Evolutionary conservation across 495 filamentous ascomycete genomes (phyloP).

Genomic region (Annulohypoxylon moriforme): DNA sequence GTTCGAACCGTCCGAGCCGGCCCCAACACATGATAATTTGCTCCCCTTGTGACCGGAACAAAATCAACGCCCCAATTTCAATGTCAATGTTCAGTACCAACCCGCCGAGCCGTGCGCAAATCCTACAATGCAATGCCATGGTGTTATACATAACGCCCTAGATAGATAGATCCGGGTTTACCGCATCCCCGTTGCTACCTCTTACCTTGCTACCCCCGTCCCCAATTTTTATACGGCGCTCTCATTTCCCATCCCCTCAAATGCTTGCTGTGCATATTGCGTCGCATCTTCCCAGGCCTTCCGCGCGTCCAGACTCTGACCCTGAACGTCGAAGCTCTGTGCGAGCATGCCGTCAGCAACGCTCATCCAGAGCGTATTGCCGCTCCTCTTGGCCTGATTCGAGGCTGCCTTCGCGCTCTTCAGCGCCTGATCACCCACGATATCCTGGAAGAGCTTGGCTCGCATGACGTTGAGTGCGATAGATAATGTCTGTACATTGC

Average conservation of each 20-base stretch:
- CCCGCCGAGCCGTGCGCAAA: conserved; percentile 27
- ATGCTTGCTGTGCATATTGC: conserved; percentile 42
- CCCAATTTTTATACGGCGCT: conserved; percentile 5
- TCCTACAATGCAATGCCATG: conserved; percentile 44
- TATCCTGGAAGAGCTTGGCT: conserved; percentile 82
- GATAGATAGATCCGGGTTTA: conserved; percentile 37
- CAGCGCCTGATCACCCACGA: conserved; percentile 89
- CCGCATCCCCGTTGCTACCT: conserved; percentile 26
- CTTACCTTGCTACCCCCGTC: neutral
- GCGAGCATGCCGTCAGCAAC: conserved; percentile 84
- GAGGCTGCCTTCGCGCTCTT: conserved; percentile 83
- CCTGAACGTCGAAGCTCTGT: conserved; percentile 77
- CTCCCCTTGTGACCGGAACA: conserved; percentile 34
- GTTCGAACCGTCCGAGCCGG: conserved; percentile 25
- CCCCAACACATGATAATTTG: conserved; percentile 29
- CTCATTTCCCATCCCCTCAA: conserved; percentile 37
- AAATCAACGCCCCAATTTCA: conserved; percentile 11
- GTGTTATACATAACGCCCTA: conserved; percentile 43
- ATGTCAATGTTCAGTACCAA: conserved; percentile 19
- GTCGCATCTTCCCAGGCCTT: conserved; percentile 48
- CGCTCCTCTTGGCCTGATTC: conserved; percentile 77
- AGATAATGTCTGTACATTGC: conserved; percentile 79
- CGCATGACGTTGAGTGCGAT: conserved; percentile 90
- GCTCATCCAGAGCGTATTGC: conserved; percentile 85
- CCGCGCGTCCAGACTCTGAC: conserved; percentile 71